Percentiles rank a stretch among this genome's conserved stretches.
These are phyloP conservation scores for Scolecobasidium constrictum DNA, from an alignment of 2,329 filamentous ascomycete species.

Conservation along the genomic window DNA sequence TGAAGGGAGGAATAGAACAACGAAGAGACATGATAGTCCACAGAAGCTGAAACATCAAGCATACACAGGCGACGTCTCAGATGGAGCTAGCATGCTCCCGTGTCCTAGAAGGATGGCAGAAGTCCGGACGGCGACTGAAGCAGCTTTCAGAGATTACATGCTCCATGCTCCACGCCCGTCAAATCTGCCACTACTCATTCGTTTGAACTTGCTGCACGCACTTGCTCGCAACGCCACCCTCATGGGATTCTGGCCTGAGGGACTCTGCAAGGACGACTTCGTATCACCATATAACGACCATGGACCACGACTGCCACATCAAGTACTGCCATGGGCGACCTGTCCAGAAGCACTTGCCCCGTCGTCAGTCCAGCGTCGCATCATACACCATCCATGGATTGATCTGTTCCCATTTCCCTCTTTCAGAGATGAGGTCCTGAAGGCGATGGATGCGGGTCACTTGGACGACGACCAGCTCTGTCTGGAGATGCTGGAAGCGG, in stretches of 20 bases:
- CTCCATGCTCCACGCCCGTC: not conserved
- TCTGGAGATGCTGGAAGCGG: not conserved
- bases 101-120: not conserved
- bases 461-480: not conserved
- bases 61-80: too few species aligned
- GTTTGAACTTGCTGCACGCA: not conserved
- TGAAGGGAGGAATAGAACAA: not conserved
- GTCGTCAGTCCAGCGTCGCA: not conserved
- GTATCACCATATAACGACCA: conserved; percentile 1
- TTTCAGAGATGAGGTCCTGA: not conserved
- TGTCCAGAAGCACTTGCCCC: not conserved
- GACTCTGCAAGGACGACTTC: not conserved
- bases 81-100: not conserved
- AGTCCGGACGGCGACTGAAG: not conserved
- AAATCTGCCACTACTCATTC: not conserved
- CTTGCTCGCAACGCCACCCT: not conserved
- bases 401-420: not conserved
- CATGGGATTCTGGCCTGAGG: not conserved
- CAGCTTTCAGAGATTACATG: not conserved
- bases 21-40: not conserved
- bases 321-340: not conserved
- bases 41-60: not conserved
- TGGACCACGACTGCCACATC: not conserved
- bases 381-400: not conserved
- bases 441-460: not conserved